These are phyloP conservation scores for Hypoxylon fragiforme DNA, from an alignment of 495 filamentous ascomycete species.

Conservation along the genomic window DNA sequence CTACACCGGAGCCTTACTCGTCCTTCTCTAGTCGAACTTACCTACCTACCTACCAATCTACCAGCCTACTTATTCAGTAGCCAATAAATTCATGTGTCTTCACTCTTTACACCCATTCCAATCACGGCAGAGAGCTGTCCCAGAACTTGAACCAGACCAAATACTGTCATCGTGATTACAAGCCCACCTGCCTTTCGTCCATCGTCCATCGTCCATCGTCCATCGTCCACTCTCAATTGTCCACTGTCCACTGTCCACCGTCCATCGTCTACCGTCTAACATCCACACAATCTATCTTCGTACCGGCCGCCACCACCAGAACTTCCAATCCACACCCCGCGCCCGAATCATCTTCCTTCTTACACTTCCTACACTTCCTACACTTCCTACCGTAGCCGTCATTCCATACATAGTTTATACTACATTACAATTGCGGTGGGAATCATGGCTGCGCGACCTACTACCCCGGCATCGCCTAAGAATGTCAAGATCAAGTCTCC, in stretches of 20 bases:
- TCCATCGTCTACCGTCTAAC: background rate
- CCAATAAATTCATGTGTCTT: no score
- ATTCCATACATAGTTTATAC: slow-evolving; percentile 2
- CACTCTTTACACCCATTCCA: no score
- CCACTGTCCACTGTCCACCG: background rate
- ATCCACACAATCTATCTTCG: background rate
- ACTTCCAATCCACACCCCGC: background rate
- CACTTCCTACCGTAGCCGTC: background rate
- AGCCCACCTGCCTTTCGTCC: no score
- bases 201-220: background rate
- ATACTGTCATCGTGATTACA: no score
- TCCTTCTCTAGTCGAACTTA: no score
- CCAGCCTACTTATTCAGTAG: background rate
- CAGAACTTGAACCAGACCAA: no score
- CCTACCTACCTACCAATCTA: background rate
- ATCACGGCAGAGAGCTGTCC: no score
- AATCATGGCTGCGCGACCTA: slow-evolving; percentile 48
- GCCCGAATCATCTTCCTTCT: background rate
- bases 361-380: no score
- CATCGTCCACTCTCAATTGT: background rate
- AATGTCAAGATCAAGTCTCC: slow-evolving; percentile 55
- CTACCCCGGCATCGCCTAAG: slow-evolving; percentile 58
- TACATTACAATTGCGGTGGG: background rate
- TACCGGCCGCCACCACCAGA: background rate
- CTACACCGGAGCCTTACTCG: no score